Evolutionary conservation across 2,329 filamentous ascomycete species (phyloP), one percentile per base, ranked within the genome.

Genomic region (Xylaria sp.): DNA sequence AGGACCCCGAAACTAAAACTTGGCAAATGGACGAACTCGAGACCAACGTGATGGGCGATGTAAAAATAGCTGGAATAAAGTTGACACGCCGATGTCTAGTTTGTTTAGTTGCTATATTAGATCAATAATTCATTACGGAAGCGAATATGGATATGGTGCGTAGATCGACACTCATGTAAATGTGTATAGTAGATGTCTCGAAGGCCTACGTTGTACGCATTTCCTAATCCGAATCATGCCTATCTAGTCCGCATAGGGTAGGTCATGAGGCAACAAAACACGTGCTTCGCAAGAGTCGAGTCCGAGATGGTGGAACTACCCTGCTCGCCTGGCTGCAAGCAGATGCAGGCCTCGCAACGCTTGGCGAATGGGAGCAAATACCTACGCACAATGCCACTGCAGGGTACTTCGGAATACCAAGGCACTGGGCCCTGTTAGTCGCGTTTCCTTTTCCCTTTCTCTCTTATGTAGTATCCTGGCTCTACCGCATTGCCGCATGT

Each of bases 381-480:
- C n/a, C n/a, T n/a, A 64, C 45, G 39, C 39, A 14, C 27, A 17
- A 60, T 59, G 21, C 14, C 32, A 55, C 62, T 68, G 62, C 66
- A 69, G 58, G 67, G 67, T 45, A 68, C 63, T 65, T 65, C 62
- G 54, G 58, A 63, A 58, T 69, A 68, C 67, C 67, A 66, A 69
- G 58, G 53, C 62, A 21, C 58, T 19, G 67, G 67, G 67, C 58
- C 55, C 63, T 50, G 32, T 42, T 48, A 39, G 47, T 39, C 39
- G 50, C 53, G 11, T 53, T 62, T 69, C 54, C 47, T 19, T 36
- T 47, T 55, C 39, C 30, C 34, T 60, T 50, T 59, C n/a, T 47
- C 21, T 14, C 21, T 27, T 17, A n/a, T 17, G 24, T 27, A 27
- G 24, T 2, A 58, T 32, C 57, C 56, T 24, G 57, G 61, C 34